A percentile compares a stretch with the other conserved stretches of the same genome.
These are phyloP conservation scores for Sextonia rubra DNA, from an alignment of 164 flowering plant genomes.

Conservation along the genomic window DNA sequence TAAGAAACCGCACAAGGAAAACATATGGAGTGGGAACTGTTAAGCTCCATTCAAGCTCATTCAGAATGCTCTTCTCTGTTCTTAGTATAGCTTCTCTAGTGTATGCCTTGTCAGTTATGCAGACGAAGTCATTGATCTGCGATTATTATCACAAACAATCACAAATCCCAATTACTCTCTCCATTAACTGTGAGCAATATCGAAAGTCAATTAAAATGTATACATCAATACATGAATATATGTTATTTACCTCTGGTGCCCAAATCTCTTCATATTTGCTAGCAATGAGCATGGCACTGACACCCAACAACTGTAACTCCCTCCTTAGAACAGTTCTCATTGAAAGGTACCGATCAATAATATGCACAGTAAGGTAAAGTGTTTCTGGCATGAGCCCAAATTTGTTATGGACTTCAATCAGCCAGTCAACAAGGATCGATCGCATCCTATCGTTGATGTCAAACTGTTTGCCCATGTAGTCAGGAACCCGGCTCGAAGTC, in stretches of 20 bases:
- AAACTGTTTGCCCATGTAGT: constrained; percentile 67
- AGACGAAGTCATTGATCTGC: constrained; percentile 77
- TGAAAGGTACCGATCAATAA: constrained; percentile 73
- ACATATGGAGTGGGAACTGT: constrained; percentile 86
- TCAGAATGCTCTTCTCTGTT: constrained; percentile 81
- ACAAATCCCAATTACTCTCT: too few species aligned
- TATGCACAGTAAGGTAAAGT: constrained; percentile 81
- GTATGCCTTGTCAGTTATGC: constrained; percentile 75
- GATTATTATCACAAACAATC: constrained; percentile 5
- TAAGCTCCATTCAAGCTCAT: constrained; percentile 74
- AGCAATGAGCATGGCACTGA: constrained; percentile 78
- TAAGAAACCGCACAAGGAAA: constrained; percentile 79
- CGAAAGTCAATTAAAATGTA: too few species aligned
- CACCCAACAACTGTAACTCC: constrained; percentile 77
- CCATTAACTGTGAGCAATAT: not conserved
- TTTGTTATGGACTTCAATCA: constrained; percentile 78
- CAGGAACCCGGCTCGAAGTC: constrained; percentile 43
- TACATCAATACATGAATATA: not conserved
- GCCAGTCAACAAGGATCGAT: constrained; percentile 81
- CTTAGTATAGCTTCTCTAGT: constrained; percentile 46
- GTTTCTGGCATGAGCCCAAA: constrained; percentile 83
- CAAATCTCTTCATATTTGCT: constrained; percentile 96
- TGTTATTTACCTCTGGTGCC: constrained; percentile 67
- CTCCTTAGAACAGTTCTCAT: constrained; percentile 43
- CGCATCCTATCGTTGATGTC: constrained; percentile 81